Percentiles rank a stretch among this genome's conserved stretches.
phyloP scores from a whole-genome alignment of 805 yeast species.

The Wickerhamomyces kurtzmanii region DNA sequence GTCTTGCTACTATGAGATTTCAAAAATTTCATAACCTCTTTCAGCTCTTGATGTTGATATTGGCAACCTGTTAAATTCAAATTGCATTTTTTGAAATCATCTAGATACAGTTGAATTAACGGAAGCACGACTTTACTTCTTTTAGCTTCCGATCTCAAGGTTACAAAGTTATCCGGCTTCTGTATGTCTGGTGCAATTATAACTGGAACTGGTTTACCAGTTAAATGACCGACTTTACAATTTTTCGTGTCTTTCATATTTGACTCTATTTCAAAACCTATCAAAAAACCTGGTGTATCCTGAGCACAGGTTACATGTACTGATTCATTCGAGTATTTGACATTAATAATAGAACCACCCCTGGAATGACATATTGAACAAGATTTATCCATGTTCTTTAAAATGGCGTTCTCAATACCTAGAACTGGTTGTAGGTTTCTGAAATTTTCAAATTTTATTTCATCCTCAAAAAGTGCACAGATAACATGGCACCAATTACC shows the following conservation, averaged over 20 bases:
- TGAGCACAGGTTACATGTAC: slow-evolving; percentile 55
- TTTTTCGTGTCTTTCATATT: slow-evolving; percentile 13
- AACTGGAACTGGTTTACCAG: slow-evolving; percentile 34
- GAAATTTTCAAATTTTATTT: slow-evolving; percentile 32
- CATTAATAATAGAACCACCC: slow-evolving; percentile 41
- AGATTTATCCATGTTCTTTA: slow-evolving; percentile 18
- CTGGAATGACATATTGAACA: slow-evolving; percentile 36
- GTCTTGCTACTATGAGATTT: neutral
- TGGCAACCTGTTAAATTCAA: slow-evolving; percentile 21
- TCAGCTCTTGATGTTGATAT: slow-evolving; percentile 27
- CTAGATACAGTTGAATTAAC: slow-evolving; percentile 10
- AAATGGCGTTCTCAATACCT: slow-evolving; percentile 22
- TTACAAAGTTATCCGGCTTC: slow-evolving; percentile 24
- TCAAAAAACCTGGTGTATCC: slow-evolving; percentile 27
- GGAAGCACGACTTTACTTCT: slow-evolving; percentile 15
- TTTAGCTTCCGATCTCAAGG: slow-evolving; percentile 22
- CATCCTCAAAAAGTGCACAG: slow-evolving; percentile 53
- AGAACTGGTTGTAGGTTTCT: slow-evolving; percentile 35
- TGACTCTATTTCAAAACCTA: slow-evolving; percentile 38
- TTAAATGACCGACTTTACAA: slow-evolving; percentile 10
- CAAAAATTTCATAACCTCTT: slow-evolving; percentile 5
- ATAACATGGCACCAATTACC: slow-evolving; percentile 73
- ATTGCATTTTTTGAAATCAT: slow-evolving; percentile 8
- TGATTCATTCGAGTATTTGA: slow-evolving; percentile 32
- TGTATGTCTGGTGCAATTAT: slow-evolving; percentile 34